A percentile compares a stretch with the other conserved stretches of the same genome.
These are phyloP conservation scores for Penicillium chermesinum DNA, from an alignment of 495 filamentous ascomycete genomes.

Conservation along the genomic window DNA sequence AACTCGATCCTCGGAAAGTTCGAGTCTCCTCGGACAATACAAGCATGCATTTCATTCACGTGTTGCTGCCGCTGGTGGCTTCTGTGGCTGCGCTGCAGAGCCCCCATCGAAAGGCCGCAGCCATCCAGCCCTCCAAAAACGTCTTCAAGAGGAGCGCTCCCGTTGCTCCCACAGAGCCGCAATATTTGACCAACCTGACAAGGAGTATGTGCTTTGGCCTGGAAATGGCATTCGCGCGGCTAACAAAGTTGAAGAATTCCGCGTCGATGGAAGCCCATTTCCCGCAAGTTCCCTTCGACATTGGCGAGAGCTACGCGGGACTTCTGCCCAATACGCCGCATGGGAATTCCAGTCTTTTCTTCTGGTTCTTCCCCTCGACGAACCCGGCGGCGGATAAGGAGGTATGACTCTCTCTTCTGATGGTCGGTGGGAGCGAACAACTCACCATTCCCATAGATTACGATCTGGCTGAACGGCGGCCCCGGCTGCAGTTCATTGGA, in stretches of 20 bases:
- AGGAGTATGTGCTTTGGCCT: slow-evolving; percentile 4
- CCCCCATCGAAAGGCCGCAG: slow-evolving; percentile 16
- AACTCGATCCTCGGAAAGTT: too few relatives aligned
- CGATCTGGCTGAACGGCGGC: slow-evolving; percentile 69
- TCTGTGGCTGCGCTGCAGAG: slow-evolving; percentile 12
- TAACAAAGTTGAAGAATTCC: slow-evolving; percentile 40
- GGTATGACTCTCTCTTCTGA: slow-evolving; percentile 39
- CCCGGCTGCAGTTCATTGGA: slow-evolving; percentile 65
- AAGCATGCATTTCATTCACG: not conserved
- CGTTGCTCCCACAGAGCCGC: not conserved
- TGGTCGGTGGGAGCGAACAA: too few relatives aligned
- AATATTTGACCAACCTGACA: slow-evolving; percentile 16
- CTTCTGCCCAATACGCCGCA: slow-evolving; percentile 61
- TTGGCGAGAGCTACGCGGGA: slow-evolving; percentile 73
- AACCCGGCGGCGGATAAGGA: slow-evolving; percentile 55
- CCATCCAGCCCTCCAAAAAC: not conserved
- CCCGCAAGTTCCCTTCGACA: slow-evolving; percentile 69
- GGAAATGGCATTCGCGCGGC: not conserved
- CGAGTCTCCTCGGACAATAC: not conserved
- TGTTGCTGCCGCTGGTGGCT: not conserved
- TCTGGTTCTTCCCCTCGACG: slow-evolving; percentile 69
- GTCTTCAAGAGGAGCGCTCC: slow-evolving; percentile 1
- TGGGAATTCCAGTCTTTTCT: slow-evolving; percentile 55
- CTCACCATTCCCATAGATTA: slow-evolving; percentile 49
- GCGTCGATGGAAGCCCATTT: slow-evolving; percentile 62